Evolutionary conservation across 345 rosid species (phyloP).

Genomic region (Brassica carinata): DNA sequence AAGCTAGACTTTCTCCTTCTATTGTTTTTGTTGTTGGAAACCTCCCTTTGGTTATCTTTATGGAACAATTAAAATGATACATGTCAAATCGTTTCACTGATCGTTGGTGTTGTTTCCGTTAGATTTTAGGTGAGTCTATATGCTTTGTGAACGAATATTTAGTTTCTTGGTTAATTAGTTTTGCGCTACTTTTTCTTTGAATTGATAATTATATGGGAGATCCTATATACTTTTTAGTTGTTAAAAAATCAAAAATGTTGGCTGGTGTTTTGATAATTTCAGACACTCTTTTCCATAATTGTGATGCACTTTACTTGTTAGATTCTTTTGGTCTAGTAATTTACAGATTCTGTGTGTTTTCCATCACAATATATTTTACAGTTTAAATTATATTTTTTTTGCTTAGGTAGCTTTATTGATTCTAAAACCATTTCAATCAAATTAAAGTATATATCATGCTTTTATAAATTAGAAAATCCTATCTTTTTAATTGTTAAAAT

Average conservation of each 20-base stretch:
- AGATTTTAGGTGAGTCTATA: too few relatives aligned
- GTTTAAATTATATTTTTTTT: neutral
- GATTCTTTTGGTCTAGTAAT: neutral
- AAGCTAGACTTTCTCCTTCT: neutral
- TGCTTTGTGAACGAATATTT: neutral
- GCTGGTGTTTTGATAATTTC: neutral
- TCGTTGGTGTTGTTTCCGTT: too few relatives aligned
- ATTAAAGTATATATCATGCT: neutral
- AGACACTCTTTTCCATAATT: neutral
- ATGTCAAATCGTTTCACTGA: neutral
- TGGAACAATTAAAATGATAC: neutral
- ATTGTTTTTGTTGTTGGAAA: neutral
- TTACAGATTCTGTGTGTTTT: slow-evolving; percentile 4
- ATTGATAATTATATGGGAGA: neutral
- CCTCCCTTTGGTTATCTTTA: neutral
- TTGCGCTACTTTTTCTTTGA: neutral
- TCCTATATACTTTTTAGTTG: neutral
- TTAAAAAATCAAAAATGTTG: neutral
- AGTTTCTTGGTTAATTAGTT: neutral
- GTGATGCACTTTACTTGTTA: neutral
- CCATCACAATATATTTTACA: neutral
- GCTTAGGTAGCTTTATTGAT: neutral
- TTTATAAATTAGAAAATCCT: neutral
- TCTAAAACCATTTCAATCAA: neutral
- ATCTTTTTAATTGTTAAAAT: neutral